Percentiles rank a stretch among this genome's conserved stretches.
These are phyloP conservation scores for Suhomyces wounanorum DNA, from an alignment of 1,139 yeast species.

Conservation along the genomic window DNA sequence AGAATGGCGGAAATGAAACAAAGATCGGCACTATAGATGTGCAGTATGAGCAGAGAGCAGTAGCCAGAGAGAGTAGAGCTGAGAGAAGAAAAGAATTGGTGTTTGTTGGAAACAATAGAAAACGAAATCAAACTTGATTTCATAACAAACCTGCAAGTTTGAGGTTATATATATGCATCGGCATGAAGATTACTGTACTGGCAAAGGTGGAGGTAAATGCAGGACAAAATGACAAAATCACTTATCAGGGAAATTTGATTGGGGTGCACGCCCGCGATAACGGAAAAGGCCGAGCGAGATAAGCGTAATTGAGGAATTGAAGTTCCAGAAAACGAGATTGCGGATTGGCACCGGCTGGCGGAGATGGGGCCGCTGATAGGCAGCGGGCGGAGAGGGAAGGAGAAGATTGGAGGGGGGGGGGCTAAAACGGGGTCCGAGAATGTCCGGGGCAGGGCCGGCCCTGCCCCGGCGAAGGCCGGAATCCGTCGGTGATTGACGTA, in stretches of 20 bases:
- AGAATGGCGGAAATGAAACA: not conserved
- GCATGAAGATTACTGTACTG: too few species aligned
- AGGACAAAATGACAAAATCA: not conserved
- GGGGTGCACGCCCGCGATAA: conserved; percentile 2
- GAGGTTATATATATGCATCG: too few species aligned
- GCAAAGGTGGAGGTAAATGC: not conserved
- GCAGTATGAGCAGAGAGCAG: too few species aligned
- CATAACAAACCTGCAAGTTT: too few species aligned
- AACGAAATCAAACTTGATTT: too few species aligned
- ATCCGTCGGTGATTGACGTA: too few species aligned
- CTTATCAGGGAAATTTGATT: not conserved
- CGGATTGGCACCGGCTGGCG: not conserved
- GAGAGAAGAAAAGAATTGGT: too few species aligned
- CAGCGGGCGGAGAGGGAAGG: not conserved
- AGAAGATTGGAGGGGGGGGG: not conserved
- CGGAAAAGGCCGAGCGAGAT: conserved; percentile 7
- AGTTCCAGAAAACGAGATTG: not conserved
- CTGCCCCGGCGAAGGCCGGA: too few species aligned
- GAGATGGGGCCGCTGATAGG: not conserved
- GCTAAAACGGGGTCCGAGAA: not conserved
- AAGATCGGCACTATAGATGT: too few species aligned
- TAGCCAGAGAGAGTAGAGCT: too few species aligned
- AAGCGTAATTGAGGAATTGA: not conserved
- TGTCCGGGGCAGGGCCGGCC: too few species aligned
- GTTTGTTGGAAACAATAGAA: not conserved